Evolutionary conservation across 1,139 yeast species (phyloP), one percentile per base, ranked within the genome.

Genomic region (Candida dubliniensis): DNA sequence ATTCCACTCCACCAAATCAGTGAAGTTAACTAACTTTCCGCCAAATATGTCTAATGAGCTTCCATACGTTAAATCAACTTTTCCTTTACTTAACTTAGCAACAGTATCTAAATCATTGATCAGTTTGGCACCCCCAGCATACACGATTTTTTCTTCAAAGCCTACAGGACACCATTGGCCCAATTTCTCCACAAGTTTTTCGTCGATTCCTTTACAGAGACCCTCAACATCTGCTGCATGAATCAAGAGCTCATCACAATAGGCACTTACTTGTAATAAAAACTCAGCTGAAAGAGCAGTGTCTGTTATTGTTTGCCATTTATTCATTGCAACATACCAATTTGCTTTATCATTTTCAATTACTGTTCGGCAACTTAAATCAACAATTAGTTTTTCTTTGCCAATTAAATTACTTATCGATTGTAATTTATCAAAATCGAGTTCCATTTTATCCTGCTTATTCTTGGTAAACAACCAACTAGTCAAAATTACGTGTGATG

Each of bases 221-320:
- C 99, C 99, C 64, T 93, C 99, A 2, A 93, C 98, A 62, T 93
- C 99, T 0, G 99, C 99, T 3, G 99, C 99, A 66, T 93, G 99
- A 24, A 93, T 84, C 47, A 93, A 69, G 57, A 91, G 87, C 64
- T 93, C 99, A 50, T 81, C 78, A 57, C 98, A 88, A 62, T 84
- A 87, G 41, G 71, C 46, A 11, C 85, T 67, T 31, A 93, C 74
- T 44, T 64, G 50, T 4, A 55, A 61, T 45, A 93, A 74, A 27
- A 87, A 77, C 27, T 76, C 77, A 34, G 63, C 61, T 41, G 72
- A 71, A 44, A 93, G 70, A 44, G 67, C 77, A 40, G 82, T 76
- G 38, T 73, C 74, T 0, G 99, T 93, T 34, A 91, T 67, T 0
- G 95, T 87, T 64, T 91, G 97, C 99, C 99, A 93, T 63, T 91